phyloP scores from a whole-genome alignment of 1,139 yeast genomes.

The Blastobotrys malaysiensis region DNA sequence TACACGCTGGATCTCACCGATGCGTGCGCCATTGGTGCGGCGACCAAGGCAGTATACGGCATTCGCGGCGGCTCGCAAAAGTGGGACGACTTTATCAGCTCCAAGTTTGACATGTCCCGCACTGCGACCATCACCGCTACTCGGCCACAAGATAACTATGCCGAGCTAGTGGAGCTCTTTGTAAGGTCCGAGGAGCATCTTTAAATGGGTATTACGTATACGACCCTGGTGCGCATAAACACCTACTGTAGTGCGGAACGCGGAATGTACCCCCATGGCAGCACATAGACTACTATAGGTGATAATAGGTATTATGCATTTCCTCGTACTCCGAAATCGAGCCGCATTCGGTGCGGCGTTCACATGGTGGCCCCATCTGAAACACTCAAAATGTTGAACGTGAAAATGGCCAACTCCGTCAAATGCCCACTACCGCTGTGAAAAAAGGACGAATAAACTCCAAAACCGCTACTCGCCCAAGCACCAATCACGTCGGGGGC shows the following conservation, averaged over 20 bases:
- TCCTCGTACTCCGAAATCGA: too few species aligned
- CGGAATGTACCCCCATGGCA: too few species aligned
- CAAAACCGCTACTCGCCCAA: too few species aligned
- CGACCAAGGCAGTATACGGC: constrained; percentile 76
- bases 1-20: constrained; percentile 73
- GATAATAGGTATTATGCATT: too few species aligned
- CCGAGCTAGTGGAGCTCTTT: constrained; percentile 10
- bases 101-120: constrained; percentile 5
- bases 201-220: too few species aligned
- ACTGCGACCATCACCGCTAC: neutral
- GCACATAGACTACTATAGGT: too few species aligned
- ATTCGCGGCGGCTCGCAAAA: constrained; percentile 17
- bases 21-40: constrained; percentile 96
- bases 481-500: too few species aligned
- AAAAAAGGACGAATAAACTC: too few species aligned
- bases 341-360: neutral
- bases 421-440: too few species aligned
- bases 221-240: too few species aligned
- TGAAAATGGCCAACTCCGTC: neutral
- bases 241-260: too few species aligned
- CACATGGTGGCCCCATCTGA: neutral
- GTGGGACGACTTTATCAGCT: constrained; percentile 21
- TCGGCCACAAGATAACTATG: constrained; percentile 7
- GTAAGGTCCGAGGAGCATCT: constrained; percentile 13
- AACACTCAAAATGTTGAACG: neutral